A percentile compares a stretch with the other conserved stretches of the same genome.
These are phyloP conservation scores for Flaveria robusta DNA, from an alignment of 129 eudicot genomes.

Conservation along the genomic window DNA sequence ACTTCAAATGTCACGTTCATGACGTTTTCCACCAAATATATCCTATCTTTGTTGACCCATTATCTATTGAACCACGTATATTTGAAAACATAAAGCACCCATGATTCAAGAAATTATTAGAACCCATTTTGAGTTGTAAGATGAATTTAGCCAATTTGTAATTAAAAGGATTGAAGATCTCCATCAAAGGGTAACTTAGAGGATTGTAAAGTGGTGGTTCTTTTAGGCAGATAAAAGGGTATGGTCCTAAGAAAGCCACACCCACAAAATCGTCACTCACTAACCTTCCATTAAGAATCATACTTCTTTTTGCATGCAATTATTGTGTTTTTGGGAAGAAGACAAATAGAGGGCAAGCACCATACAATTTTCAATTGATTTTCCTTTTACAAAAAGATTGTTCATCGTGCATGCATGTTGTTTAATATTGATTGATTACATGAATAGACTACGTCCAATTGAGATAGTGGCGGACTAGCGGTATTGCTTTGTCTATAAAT, in stretches of 20 bases:
- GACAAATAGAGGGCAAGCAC: constrained; percentile 33
- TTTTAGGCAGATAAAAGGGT: constrained; percentile 38
- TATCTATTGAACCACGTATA: constrained; percentile 2
- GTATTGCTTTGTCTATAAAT: constrained; percentile 24
- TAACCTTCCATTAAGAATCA: constrained; percentile 43
- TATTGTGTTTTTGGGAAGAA: constrained; percentile 34
- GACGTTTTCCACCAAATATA: not conserved
- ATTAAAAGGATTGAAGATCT: constrained; percentile 8
- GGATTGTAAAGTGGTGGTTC: constrained; percentile 34
- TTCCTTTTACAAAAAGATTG: constrained; percentile 33
- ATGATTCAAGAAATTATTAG: constrained; percentile 3
- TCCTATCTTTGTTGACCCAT: not conserved
- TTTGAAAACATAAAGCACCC: constrained; percentile 6
- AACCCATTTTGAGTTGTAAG: constrained; percentile 31
- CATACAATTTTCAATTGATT: constrained; percentile 22
- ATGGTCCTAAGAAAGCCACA: constrained; percentile 49
- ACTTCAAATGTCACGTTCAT: not conserved
- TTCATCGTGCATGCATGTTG: constrained; percentile 47
- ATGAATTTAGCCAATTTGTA: constrained; percentile 31
- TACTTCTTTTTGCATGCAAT: constrained; percentile 40
- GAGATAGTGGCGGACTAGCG: constrained; percentile 32
- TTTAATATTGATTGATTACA: constrained; percentile 32
- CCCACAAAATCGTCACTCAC: constrained; percentile 34
- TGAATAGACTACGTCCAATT: constrained; percentile 41
- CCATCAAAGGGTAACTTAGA: constrained; percentile 20